Evolutionary conservation across 2,329 filamentous ascomycete genomes (phyloP), one percentile per base, ranked within the genome.

Genomic region (Alternaria rosae): DNA sequence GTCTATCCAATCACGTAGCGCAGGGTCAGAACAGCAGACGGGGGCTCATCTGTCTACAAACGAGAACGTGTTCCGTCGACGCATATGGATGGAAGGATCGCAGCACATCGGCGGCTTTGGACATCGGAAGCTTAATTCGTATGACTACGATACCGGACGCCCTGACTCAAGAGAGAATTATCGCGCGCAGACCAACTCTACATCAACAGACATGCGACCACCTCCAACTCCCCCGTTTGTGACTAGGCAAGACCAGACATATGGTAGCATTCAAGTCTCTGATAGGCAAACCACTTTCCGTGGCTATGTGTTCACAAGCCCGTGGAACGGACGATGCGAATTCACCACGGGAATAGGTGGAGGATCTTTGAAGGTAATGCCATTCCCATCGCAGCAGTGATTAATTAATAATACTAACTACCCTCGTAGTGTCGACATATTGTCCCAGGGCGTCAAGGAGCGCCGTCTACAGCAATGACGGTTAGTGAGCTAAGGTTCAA

Each of bases 401-500:
- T 8, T 12, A 23, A 13, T 2, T 2, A 5, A 48, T 20, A 8
- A 20, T 20, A 3, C 26, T 57, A 7, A 54, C 20, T 5, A 5
- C 8, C 30, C 13, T 3, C 38, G 21, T 25, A 81, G 76, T 94
- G 91, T 79, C 89, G 88, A 58, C 92, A 96, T 77, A 81, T 87
- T n/a, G 82, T 93, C 2, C 85, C 86, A 26, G 82, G 83, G 56
- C 74, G 72, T 59, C 73, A 79, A 70, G 71, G 71, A 54, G 74
- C 72, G 26, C 59, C 72, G 42, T 76, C 71, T 67, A 47, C 70
- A 71, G 57, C 83, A 62, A 71, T 84, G 70, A 82, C 85, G 1
- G 87, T 97, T 25, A 96, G 92, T 77, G 94, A 97, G 78, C 83
- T 98, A 61, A 89, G 94, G 17, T 97, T 97, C 84, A 97, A 97